phyloP scores from a whole-genome alignment of 768 basidiomycete species.

The Tephrocybe sp. region DNA sequence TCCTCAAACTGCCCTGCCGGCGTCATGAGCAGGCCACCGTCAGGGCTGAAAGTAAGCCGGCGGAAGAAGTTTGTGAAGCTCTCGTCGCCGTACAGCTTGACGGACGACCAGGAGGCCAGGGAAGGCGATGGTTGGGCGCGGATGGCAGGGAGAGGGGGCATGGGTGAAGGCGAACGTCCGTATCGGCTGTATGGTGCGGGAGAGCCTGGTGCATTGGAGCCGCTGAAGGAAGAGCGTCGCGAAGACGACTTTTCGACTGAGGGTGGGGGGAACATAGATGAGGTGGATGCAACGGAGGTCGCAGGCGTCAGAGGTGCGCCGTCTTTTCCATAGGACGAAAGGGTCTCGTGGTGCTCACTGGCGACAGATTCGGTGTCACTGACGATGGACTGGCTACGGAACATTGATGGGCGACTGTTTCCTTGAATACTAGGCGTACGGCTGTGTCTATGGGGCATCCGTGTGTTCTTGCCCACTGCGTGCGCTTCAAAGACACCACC shows the following conservation, averaged over 20 bases:
- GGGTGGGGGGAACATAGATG: conserved; percentile 70
- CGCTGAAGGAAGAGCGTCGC: conserved; percentile 74
- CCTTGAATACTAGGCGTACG: conserved; percentile 66
- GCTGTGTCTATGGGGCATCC: conserved; percentile 68
- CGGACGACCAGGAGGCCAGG: conserved; percentile 56
- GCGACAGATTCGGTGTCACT: conserved; percentile 69
- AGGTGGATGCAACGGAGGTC: conserved; percentile 67
- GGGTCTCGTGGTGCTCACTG: conserved; percentile 50
- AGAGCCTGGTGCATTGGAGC: conserved; percentile 78
- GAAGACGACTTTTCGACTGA: conserved; percentile 58
- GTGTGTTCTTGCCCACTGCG: conserved; percentile 85
- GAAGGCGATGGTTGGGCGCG: conserved; percentile 57
- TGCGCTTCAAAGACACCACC: conserved; percentile 87
- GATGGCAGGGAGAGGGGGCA: conserved; percentile 93
- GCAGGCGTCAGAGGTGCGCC: conserved; percentile 59
- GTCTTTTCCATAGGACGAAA: conserved; percentile 27
- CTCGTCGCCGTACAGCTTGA: conserved; percentile 93
- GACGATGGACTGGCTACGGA: conserved; percentile 67
- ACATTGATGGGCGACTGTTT: conserved; percentile 53
- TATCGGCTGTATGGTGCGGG: conserved; percentile 64
- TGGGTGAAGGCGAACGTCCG: conserved; percentile 84
- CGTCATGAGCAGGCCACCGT: conserved; percentile 90
- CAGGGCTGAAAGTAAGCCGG: conserved; percentile 90
- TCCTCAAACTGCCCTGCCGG: conserved; percentile 98
- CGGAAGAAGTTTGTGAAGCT: conserved; percentile 95